Conservation (phyloP, 768 basidiomycete species). For the Collybia sp. region DNA sequence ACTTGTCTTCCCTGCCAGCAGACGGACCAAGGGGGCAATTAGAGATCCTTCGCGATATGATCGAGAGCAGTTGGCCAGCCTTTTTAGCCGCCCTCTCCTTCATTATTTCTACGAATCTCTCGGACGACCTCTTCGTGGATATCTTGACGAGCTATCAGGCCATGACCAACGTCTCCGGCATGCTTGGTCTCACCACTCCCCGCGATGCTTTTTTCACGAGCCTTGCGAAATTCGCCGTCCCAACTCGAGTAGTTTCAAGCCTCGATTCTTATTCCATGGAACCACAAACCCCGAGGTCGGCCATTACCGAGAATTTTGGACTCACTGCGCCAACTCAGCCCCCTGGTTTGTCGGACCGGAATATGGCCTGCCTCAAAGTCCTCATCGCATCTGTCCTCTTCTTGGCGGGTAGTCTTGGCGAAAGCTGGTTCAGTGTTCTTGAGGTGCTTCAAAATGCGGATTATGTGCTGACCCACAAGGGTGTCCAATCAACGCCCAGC, state of each 20-base stretch:
- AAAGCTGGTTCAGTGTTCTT: slow-evolving; percentile 88
- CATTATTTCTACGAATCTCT: slow-evolving; percentile 85
- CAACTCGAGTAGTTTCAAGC: slow-evolving; percentile 81
- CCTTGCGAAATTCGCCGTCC: slow-evolving; percentile 91
- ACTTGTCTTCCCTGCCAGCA: slow-evolving; percentile 47
- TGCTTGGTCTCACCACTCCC: slow-evolving; percentile 81
- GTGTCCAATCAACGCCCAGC: slow-evolving; percentile 23
- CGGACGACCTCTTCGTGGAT: slow-evolving; percentile 88
- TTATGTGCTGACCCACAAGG: slow-evolving; percentile 75
- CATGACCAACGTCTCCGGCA: slow-evolving; percentile 84
- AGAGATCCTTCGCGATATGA: slow-evolving; percentile 65
- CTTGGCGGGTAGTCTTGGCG: slow-evolving; percentile 81
- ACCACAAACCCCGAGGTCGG: slow-evolving; percentile 57
- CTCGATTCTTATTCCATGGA: slow-evolving; percentile 49
- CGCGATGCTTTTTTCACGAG: slow-evolving; percentile 91
- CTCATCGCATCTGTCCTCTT: slow-evolving; percentile 73
- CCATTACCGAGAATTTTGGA: slow-evolving; percentile 62
- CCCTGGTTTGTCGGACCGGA: slow-evolving; percentile 82
- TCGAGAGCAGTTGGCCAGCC: slow-evolving; percentile 89
- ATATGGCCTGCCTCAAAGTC: slow-evolving; percentile 86
- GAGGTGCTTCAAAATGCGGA: slow-evolving; percentile 95
- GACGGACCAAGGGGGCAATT: slow-evolving; percentile 55
- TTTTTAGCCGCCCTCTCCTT: slow-evolving; percentile 88
- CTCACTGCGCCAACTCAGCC: slow-evolving; percentile 46
- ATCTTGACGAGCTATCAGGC: slow-evolving; percentile 78